Evolutionary conservation across 176 grass and related monocot genomes (phyloP).

Genomic region (Ensete glaucum): DNA sequence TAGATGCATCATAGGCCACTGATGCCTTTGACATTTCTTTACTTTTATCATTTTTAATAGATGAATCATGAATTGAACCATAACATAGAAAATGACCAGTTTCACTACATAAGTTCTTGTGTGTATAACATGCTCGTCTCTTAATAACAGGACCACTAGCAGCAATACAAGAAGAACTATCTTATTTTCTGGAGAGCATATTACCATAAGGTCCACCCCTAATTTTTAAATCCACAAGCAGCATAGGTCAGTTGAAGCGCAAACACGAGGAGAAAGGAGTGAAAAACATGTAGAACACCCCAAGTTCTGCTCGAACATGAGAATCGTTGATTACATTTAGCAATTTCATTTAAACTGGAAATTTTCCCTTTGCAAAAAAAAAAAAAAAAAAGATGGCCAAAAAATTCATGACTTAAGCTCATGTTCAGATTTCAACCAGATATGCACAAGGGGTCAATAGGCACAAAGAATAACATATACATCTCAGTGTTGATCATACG

Average conservation of each 20-base stretch:
- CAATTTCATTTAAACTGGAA: slow-evolving; percentile 6
- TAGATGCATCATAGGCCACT: neutral
- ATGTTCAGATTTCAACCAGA: neutral
- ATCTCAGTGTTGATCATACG: no score
- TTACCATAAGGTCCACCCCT: neutral
- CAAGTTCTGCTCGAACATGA: slow-evolving; percentile 10
- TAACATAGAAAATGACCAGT: neutral
- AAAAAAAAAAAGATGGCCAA: neutral
- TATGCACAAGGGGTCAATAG: neutral
- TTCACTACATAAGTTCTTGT: neutral
- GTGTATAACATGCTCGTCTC: slow-evolving; percentile 8
- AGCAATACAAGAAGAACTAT: slow-evolving; percentile 17
- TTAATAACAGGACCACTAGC: slow-evolving; percentile 4
- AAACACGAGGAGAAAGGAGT: slow-evolving; percentile 30
- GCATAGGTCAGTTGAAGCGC: slow-evolving; percentile 6
- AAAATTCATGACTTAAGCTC: neutral
- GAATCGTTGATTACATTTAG: slow-evolving; percentile 12
- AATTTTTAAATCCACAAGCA: slow-evolving; percentile 12
- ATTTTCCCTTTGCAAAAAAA: neutral
- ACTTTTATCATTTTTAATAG: neutral
- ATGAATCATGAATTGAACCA: slow-evolving; percentile 4
- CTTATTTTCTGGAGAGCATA: slow-evolving; percentile 5
- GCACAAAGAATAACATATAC: no score
- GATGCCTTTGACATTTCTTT: neutral
- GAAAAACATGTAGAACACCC: slow-evolving; percentile 32